Percentiles rank a stretch among this genome's conserved stretches.
phyloP scores from a whole-genome alignment of 2,329 filamentous ascomycete genomes.

The Didymella sp. region DNA sequence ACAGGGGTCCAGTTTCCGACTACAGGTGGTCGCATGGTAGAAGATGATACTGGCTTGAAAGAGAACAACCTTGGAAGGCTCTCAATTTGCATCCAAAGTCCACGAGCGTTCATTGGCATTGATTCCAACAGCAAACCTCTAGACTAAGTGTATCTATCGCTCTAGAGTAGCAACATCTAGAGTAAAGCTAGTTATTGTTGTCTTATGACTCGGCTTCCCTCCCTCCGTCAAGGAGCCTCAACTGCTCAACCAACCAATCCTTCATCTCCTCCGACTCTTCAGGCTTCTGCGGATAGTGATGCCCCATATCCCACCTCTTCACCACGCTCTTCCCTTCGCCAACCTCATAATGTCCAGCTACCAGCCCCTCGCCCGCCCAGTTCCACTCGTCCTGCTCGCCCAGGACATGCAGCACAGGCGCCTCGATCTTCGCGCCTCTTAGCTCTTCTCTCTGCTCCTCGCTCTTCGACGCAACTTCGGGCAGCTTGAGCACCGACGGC shows the following conservation, averaged over 20 bases:
- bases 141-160: no score
- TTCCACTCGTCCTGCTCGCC: constrained; percentile 46
- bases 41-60: no score
- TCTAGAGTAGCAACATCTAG: no score
- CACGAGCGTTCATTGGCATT: no score
- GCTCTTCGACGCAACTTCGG: background rate
- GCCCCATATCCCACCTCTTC: constrained; percentile 42
- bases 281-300: constrained; percentile 44
- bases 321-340: constrained; percentile 34
- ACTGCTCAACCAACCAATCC: constrained; percentile 34
- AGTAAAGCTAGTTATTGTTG: no score
- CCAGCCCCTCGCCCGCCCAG: constrained; percentile 42
- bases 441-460: constrained; percentile 21
- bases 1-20: no score
- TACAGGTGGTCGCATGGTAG: no score
- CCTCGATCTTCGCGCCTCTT: constrained; percentile 27
- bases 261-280: constrained; percentile 43
- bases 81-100: no score
- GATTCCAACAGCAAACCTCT: no score
- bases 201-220: background rate
- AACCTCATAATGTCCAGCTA: constrained; percentile 37
- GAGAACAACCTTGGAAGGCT: no score
- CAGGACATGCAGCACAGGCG: constrained; percentile 44
- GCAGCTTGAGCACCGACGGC: constrained; percentile 14
- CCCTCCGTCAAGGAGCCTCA: constrained; percentile 2